A percentile compares a stretch with the other conserved stretches of the same genome.
Conservation (phyloP, 306 rosid genomes). For the Purshia tridentata region DNA sequence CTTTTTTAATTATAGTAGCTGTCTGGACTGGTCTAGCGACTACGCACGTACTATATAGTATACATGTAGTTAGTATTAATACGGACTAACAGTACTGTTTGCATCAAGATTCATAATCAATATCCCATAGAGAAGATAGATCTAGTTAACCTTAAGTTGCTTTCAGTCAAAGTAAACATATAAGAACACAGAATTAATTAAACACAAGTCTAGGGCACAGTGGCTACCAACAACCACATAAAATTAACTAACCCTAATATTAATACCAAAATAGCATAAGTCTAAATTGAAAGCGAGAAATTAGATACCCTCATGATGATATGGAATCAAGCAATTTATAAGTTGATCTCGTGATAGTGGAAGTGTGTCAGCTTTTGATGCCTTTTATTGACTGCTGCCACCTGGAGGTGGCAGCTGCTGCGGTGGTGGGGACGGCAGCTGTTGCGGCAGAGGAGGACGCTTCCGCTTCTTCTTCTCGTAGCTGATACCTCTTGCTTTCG, state of each 20-base stretch:
- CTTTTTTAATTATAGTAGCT: too few species aligned
- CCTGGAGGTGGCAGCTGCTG: conserved; percentile 47
- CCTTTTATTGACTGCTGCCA: conserved; percentile 41
- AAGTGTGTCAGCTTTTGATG: background rate
- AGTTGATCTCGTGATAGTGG: background rate
- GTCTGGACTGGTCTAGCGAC: too few species aligned
- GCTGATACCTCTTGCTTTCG: conserved; percentile 97
- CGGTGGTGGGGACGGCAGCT: conserved; percentile 14
- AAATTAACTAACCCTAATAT: background rate
- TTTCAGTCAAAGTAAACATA: background rate
- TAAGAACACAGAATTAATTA: background rate
- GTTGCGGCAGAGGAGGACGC: conserved; percentile 48
- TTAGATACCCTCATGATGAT: too few species aligned
- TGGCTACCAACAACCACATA: conserved; percentile 14
- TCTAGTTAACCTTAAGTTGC: background rate
- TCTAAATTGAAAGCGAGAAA: too few species aligned
- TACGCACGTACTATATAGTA: too few species aligned
- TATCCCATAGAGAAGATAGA: background rate
- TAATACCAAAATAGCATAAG: too few species aligned
- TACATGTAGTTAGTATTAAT: too few species aligned
- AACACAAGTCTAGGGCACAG: conserved; percentile 8
- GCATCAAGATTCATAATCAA: background rate
- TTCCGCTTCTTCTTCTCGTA: conserved; percentile 96
- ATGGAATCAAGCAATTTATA: too few species aligned
- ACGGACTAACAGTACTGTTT: too few species aligned